Conservation (phyloP, 306 rosid genomes). For the Albizia julibrissin region DNA sequence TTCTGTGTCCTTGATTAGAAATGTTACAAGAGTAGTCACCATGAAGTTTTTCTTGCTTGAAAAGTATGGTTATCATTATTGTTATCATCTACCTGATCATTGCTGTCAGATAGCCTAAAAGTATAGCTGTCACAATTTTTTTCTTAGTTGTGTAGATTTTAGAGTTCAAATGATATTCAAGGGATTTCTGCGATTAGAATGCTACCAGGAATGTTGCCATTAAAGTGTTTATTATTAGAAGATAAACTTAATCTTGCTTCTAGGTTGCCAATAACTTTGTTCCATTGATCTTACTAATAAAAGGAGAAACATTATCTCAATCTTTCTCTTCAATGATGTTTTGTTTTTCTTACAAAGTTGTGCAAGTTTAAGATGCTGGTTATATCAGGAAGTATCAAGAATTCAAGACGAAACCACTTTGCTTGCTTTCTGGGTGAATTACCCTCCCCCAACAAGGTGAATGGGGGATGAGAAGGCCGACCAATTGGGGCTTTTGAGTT, state of each 20-base stretch:
- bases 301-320: not conserved
- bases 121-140: not conserved
- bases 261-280: too few species aligned
- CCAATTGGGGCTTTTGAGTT: constrained; percentile 97
- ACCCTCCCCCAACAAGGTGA: constrained; percentile 43
- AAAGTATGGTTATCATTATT: not conserved
- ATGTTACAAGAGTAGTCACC: not conserved
- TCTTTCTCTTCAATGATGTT: not conserved
- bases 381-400: not conserved
- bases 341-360: not conserved
- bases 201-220: too few species aligned
- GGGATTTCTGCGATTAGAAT: too few species aligned
- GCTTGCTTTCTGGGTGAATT: not conserved
- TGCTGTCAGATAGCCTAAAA: too few species aligned
- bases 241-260: too few species aligned
- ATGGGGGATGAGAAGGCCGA: constrained; percentile 90
- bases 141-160: not conserved
- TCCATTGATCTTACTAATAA: not conserved
- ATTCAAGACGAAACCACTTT: not conserved
- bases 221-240: too few species aligned
- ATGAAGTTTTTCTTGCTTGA: not conserved
- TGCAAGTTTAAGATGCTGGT: not conserved
- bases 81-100: too few species aligned
- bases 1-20: not conserved
- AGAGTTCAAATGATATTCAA: too few species aligned